Evolutionary conservation across 257 asterid genomes (phyloP).

Genomic region (Paulownia fortunei): DNA sequence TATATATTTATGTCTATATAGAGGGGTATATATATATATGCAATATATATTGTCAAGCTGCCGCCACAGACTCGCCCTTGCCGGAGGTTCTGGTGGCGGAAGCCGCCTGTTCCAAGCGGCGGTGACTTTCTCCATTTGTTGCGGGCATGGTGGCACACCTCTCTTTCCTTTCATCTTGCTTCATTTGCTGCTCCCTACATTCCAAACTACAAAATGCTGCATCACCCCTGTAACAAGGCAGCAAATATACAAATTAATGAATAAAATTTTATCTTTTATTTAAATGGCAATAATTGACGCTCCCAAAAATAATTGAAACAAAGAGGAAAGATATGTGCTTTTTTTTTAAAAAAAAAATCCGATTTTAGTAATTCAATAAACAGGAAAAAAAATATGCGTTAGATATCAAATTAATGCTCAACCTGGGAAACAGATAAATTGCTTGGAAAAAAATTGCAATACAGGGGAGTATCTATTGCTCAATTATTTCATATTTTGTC

Average conservation of each 20-base stretch:
- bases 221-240: constrained; percentile 45
- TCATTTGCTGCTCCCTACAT: constrained; percentile 53
- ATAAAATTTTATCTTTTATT: not conserved
- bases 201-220: constrained; percentile 54
- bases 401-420: no score
- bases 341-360: no score
- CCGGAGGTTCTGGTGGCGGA: constrained; percentile 35
- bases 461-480: no score
- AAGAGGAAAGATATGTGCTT: no score
- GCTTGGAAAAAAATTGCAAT: no score
- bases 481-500: no score
- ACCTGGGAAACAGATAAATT: no score
- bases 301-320: no score
- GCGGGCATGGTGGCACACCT: not conserved
- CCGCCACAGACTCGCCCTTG: constrained; percentile 34
- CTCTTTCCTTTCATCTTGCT: constrained; percentile 50
- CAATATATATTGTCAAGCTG: constrained; percentile 30
- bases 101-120: constrained; percentile 26
- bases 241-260: not conserved
- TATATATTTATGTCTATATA: not conserved
- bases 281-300: no score
- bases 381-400: no score
- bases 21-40: no score
- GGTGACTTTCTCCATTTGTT: constrained; percentile 30
- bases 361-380: no score